These are phyloP conservation scores for Rhizopus sp. DNA, from an alignment of 371 early-diverging fungal genomes.

Conservation along the genomic window DNA sequence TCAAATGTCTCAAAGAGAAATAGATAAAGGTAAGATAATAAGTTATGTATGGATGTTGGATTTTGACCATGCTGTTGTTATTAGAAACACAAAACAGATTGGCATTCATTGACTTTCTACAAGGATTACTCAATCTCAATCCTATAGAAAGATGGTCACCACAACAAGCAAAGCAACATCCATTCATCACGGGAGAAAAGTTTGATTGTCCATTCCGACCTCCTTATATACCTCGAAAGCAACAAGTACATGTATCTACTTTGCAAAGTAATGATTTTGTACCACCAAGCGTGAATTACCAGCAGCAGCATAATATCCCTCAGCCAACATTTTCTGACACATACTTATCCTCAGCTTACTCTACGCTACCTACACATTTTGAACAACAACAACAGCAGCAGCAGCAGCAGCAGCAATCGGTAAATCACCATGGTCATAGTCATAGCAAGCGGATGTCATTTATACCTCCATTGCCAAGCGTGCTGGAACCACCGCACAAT, in stretches of 20 bases:
- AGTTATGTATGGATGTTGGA: neutral
- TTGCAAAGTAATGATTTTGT: conserved; percentile 6
- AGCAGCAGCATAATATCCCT: conserved; percentile 6
- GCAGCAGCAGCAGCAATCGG: conserved; percentile 3
- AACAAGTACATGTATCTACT: conserved; percentile 6
- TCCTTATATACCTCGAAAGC: conserved; percentile 40
- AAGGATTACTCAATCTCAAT: conserved; percentile 85
- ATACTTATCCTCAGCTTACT: conserved; percentile 29
- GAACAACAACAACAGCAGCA: conserved; percentile 10
- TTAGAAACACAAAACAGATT: conserved; percentile 70
- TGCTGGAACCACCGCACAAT: conserved; percentile 34
- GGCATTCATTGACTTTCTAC: conserved; percentile 88
- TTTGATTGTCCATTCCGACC: conserved; percentile 54
- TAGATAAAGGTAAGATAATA: conserved; percentile 67
- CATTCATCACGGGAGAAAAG: conserved; percentile 91
- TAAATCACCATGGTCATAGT: conserved; percentile 1
- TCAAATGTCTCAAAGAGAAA: conserved; percentile 61
- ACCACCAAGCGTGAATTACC: conserved; percentile 3
- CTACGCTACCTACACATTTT: conserved; percentile 37
- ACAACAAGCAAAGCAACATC: conserved; percentile 92
- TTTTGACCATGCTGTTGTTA: conserved; percentile 11
- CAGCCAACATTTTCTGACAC: conserved; percentile 23
- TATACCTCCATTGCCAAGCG: conserved; percentile 35
- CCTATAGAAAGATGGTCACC: conserved; percentile 96
- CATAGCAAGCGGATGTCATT: conserved; percentile 20